phyloP scores from a whole-genome alignment of 345 rosid species.

The Moricandia arvensis region DNA sequence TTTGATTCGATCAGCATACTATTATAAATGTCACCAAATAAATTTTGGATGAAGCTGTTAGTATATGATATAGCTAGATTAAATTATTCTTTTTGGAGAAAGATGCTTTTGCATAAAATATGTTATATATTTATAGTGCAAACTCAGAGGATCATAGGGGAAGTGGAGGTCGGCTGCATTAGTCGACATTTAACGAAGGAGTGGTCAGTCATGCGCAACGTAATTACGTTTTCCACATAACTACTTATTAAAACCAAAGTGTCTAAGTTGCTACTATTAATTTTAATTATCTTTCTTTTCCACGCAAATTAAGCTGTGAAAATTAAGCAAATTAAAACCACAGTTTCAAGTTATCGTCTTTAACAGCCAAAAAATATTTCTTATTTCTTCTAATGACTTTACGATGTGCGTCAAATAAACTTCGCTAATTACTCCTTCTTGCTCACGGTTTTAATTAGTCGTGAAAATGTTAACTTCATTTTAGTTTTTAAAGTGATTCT shows the following conservation, averaged over 20 bases:
- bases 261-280: background rate
- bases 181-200: slow-evolving; percentile 33
- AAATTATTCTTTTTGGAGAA: background rate
- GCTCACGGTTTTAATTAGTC: slow-evolving; percentile 7
- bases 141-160: slow-evolving; percentile 11
- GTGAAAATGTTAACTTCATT: background rate
- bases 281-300: background rate
- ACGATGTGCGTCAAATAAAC: background rate
- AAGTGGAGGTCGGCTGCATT: slow-evolving; percentile 39
- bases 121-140: background rate
- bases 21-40: background rate
- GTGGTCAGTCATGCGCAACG: slow-evolving; percentile 34
- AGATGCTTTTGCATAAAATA: background rate
- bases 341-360: background rate
- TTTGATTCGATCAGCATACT: background rate
- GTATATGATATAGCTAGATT: background rate
- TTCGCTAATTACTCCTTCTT: background rate
- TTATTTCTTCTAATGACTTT: background rate
- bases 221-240: slow-evolving; percentile 28
- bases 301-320: background rate
- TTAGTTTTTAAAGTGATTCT: background rate
- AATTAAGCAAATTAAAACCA: no score
- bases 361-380: background rate
- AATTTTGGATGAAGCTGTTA: background rate
- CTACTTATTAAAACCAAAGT: slow-evolving; percentile 18